Evolutionary conservation across 768 basidiomycete species (phyloP).

Genomic region (Suillus placidus): DNA sequence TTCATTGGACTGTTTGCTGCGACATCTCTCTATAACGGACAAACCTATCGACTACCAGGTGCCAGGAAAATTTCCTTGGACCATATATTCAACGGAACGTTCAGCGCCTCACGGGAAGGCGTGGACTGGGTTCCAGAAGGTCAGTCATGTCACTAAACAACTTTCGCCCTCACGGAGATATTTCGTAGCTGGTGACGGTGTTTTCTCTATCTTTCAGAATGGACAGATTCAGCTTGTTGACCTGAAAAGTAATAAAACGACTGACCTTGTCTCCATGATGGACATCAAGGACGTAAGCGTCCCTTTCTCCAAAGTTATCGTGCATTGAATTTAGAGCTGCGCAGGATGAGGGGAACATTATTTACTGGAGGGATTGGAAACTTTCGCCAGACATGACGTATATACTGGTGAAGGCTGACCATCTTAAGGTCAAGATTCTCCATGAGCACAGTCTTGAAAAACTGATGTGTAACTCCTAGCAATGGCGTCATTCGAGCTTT

Average conservation of each 20-base stretch:
- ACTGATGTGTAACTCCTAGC: conserved; percentile 45
- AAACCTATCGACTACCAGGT: conserved; percentile 54
- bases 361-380: conserved; percentile 67
- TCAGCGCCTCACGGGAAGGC: conserved; percentile 45
- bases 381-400: conserved; percentile 92
- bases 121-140: conserved; percentile 94
- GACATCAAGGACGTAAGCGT: conserved; percentile 68
- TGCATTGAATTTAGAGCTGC: conserved; percentile 10
- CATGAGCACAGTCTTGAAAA: conserved; percentile 2
- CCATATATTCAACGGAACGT: conserved; percentile 92
- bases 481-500: conserved; percentile 93
- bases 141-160: conserved; percentile 34
- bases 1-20: conserved; percentile 82
- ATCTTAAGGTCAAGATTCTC: conserved; percentile 58
- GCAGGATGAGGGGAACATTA: conserved; percentile 56
- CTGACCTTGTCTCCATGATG: conserved; percentile 53
- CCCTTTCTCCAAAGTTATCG: not conserved
- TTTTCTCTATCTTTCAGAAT: conserved; percentile 68
- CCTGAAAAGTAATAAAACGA: conserved; percentile 73
- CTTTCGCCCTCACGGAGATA: conserved; percentile 12
- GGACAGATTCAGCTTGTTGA: conserved; percentile 80
- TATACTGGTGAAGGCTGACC: conserved; percentile 77
- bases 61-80: conserved; percentile 79
- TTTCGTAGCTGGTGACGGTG: conserved; percentile 85
- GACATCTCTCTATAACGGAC: conserved; percentile 60